phyloP scores from a whole-genome alignment of 75 land plant species.

The Cunninghamia lanceolata region DNA sequence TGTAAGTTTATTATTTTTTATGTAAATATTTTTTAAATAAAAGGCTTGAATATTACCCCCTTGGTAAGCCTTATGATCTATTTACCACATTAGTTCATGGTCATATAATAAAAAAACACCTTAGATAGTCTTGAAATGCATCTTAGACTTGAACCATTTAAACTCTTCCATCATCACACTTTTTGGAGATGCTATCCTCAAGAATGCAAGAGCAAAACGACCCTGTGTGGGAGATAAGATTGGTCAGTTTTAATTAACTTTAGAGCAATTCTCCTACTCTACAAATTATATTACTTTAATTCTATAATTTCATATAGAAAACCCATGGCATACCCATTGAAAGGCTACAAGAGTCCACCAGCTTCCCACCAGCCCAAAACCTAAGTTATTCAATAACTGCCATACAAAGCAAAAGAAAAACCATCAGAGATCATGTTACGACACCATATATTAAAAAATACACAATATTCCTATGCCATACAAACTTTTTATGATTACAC shows the following conservation, averaged over 20 bases:
- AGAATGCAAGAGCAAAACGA: constrained; percentile 16
- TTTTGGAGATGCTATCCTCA: constrained; percentile 18
- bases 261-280: not conserved
- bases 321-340: constrained; percentile 9
- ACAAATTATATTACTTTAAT: not conserved
- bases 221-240: constrained; percentile 6
- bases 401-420: not conserved
- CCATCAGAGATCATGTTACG: not conserved
- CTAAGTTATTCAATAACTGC: constrained; percentile 9
- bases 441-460: not conserved
- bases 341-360: constrained; percentile 17
- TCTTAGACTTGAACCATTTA: not conserved
- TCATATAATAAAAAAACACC: not conserved
- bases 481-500: too few species aligned
- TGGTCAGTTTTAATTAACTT: not conserved
- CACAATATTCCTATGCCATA: not conserved
- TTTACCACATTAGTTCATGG: too few species aligned
- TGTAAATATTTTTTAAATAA: too few species aligned
- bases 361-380: constrained; percentile 4
- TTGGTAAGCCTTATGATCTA: too few species aligned
- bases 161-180: constrained; percentile 16
- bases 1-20: too few species aligned
- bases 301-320: not conserved
- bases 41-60: too few species aligned
- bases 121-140: not conserved